Evolutionary conservation across 2,329 filamentous ascomycete species (phyloP), one percentile per base, ranked within the genome.

Genomic region (Cytospora leucostoma): DNA sequence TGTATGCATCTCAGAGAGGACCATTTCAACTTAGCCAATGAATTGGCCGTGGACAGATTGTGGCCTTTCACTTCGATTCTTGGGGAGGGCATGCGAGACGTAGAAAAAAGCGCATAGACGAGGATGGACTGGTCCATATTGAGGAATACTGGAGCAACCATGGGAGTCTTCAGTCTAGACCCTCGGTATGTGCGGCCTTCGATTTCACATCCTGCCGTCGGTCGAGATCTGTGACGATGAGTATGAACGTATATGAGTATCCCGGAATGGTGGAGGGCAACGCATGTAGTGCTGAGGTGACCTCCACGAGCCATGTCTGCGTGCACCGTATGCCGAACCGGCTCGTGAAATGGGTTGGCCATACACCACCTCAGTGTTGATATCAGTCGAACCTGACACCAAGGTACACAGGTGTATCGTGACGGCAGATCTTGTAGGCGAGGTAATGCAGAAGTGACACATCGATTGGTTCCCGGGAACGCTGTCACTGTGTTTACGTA

Each of bases 361-460:
- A 40, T n/a, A 49, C 53, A 40, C 10, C 27, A 40, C 38, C 12
- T 10, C 19, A 27, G 37, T 33, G 17, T 52, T 34, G 37, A 17
- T n/a, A 5, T 17, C 35, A 21, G 27, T 49, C 32, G 47, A 53
- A 54, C 34, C 40, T 64, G 58, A 38, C 37, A 51, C 53, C 49
- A 34, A 40, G 53, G 44, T 21, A 54, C 52, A 49, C 54, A 53
- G 35, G 54, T 51, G 50, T 49, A 55, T 38, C 59, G 49, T 51
- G 49, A 37, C 15, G 47, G 34, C 27, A 62, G 62, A 50, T 58
- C 38, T 38, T 50, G 35, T 49, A 56, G 47, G 58, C 49, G 50
- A 55, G 33, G 44, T 62, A 19, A 60, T 61, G 58, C 62, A 56
- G 47, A 33, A 54, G 38, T 15, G 47, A 55, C 49, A 21, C 54